Conservation (phyloP, 1,284 basidiomycete species). For the Ceratobasidium theobromae region DNA sequence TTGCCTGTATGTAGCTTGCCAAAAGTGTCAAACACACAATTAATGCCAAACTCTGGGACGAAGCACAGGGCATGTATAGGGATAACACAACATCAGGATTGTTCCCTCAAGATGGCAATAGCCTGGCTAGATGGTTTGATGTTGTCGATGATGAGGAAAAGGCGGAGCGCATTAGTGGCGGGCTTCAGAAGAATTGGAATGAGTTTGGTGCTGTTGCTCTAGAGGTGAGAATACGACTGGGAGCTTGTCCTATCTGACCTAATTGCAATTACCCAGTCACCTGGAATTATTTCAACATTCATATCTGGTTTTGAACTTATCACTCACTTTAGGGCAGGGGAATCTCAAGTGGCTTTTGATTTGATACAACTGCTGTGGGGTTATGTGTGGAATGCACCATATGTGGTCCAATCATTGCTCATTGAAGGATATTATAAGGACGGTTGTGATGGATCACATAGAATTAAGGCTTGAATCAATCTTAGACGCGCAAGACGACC, state of each 20-base stretch:
- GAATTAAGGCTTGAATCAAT: no score
- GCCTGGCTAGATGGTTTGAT: constrained; percentile 16
- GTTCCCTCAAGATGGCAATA: constrained; percentile 20
- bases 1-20: background rate
- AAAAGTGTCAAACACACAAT: constrained; percentile 3
- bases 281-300: constrained; percentile 25
- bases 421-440: constrained; percentile 26
- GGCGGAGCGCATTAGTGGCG: background rate
- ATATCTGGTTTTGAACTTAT: constrained; percentile 27
- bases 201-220: constrained; percentile 18
- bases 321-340: constrained; percentile 15
- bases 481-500: no score
- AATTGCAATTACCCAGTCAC: constrained; percentile 1
- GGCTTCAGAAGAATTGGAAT: constrained; percentile 17
- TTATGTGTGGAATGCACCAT: constrained; percentile 26
- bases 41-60: constrained; percentile 8
- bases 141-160: constrained; percentile 6
- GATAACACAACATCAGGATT: constrained; percentile 11
- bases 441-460: no score
- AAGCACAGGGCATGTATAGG: constrained; percentile 16
- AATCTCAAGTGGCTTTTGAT: constrained; percentile 12
- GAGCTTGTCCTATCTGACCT: background rate
- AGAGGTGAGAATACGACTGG: constrained; percentile 2
- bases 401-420: constrained; percentile 20
- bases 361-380: constrained; percentile 19